Base-by-base conservation (phyloP, 2,329 filamentous ascomycete genomes). In the Aspergillus terreus region DNA sequence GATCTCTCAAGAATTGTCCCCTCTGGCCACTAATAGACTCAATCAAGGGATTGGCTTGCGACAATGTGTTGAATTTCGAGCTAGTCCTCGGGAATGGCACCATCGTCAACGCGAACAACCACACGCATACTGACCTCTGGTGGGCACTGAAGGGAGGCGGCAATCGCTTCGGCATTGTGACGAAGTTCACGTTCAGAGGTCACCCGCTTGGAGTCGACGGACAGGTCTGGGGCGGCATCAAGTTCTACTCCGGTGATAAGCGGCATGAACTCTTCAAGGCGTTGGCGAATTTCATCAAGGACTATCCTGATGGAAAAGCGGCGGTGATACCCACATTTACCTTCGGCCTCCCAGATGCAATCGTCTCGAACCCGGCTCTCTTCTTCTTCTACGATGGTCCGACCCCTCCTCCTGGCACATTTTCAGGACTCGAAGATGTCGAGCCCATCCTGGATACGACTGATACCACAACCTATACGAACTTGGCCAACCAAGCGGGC, bases 1-100 rank as follows among this genome's bases (percentile, higher is more conserved):
- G 4, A 2, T 6, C 25, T 9, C 38, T 21, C 11, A 19, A 21
- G 32, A 14, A 38, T 17, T 38, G 15, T 17, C 14, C 12, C 35
- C 4, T 9, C 6, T 2, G 10, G 7, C 10, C 9, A 23, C 40
- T 42, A 4, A 42, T 17, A 42, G 15, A 38, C 35, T n/a, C 14
- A 4, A 14, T 7, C 1, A 27, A 55, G 53, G 53, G 53, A 5
- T 27, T 55, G 4, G 19, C 53, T 6, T 55, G 53, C 27, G 53
- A 55, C 38, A 55, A 55, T n/a, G 53, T 55, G 1, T 4, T 55
- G 12, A 52, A 55, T 27, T 55, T 48, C 44, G 53, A 55, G 30
- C 47, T 55, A 1, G 53, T 55, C 10, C 44, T 55, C 14, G 17
- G 23, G 1, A 52, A 55, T 19, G 53, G 50, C 19, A 52, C 42